Base-by-base conservation (phyloP, 805 yeast genomes). In the Dipodascus geniculatus region DNA sequence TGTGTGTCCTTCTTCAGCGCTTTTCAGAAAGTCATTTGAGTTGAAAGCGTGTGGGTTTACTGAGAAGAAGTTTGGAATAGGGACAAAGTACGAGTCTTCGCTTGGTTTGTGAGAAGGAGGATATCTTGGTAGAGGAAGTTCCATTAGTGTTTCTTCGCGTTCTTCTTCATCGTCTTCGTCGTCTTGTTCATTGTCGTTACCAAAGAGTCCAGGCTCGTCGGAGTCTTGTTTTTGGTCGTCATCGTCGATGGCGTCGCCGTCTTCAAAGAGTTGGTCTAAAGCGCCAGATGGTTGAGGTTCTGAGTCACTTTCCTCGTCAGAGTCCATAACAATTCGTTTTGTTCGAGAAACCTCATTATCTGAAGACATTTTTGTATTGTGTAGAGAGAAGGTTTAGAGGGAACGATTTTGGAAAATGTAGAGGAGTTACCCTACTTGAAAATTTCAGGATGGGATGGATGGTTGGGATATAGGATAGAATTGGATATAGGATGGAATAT, bases 21-120 rank as follows among this genome's bases (percentile, higher is more conserved):
- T 73, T 55, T 78, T 80, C 56, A 83, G 74, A 64, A 84, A 84
- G 22, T 68, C 70, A 44, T 73, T 80, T 68, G 93, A 87, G 59
- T 89, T 95, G 68, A 91, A 93, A 42, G 96, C 95, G 57, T 80
- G 79, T 1, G 96, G 85, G 56, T 89, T 95, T 33, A 90, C 81
- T 53, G 79, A 81, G 55, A 93, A 70, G 62, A 87, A 91, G 20
- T 87, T 82, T 1, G 99, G 99, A 56, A 90, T 71, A 57, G 85
- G 83, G 51, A 85, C 78, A 57, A 70, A 69, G 65, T 74, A 64
- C 60, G 75, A 59, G 55, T 69, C 64, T 60, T 65, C 52, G 1
- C 57, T 42, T 2, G 58, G 56, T 9, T 33, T 48, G 31, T 63
- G 65, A 8, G 66, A 55, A 3, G 68, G 57, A 8, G 68, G 60